These are phyloP conservation scores for Penicillium sclerotiorum DNA, from an alignment of 2,329 filamentous ascomycete species.

Conservation along the genomic window DNA sequence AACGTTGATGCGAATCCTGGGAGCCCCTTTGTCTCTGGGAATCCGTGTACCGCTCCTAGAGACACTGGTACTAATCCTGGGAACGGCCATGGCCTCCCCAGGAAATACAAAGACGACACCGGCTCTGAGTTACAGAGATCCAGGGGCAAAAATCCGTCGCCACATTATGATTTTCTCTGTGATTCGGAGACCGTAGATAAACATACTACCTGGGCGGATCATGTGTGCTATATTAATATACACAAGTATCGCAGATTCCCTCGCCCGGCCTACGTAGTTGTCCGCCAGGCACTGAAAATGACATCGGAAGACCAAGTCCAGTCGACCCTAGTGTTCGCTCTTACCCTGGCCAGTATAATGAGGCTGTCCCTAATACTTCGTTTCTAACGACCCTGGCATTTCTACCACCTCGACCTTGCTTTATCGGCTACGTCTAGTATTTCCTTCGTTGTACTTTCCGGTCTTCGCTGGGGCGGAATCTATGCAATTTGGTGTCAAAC, in stretches of 20 bases:
- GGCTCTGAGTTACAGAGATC: not conserved
- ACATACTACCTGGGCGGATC: not conserved
- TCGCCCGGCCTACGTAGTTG: not conserved
- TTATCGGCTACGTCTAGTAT: not conserved
- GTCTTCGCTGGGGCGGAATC: not conserved
- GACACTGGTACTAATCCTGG: not conserved
- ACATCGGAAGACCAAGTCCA: not conserved
- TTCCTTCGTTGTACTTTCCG: not conserved
- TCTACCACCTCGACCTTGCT: not conserved
- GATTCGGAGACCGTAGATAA: not conserved
- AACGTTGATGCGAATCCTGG: not conserved
- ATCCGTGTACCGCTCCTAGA: not conserved
- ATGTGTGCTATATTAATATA: not conserved
- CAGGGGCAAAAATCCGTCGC: not conserved
- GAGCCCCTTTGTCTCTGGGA: not conserved
- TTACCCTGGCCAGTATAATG: not conserved
- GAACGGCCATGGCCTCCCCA: not conserved
- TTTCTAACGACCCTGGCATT: not conserved
- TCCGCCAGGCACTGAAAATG: not conserved
- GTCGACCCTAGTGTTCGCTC: not conserved
- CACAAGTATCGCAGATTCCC: not conserved
- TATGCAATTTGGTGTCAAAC: not conserved
- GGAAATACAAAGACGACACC: not conserved
- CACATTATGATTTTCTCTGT: not conserved
- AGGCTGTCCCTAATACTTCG: not conserved